These are phyloP conservation scores for Daedalea quercina DNA, from an alignment of 768 basidiomycete species.

Conservation along the genomic window DNA sequence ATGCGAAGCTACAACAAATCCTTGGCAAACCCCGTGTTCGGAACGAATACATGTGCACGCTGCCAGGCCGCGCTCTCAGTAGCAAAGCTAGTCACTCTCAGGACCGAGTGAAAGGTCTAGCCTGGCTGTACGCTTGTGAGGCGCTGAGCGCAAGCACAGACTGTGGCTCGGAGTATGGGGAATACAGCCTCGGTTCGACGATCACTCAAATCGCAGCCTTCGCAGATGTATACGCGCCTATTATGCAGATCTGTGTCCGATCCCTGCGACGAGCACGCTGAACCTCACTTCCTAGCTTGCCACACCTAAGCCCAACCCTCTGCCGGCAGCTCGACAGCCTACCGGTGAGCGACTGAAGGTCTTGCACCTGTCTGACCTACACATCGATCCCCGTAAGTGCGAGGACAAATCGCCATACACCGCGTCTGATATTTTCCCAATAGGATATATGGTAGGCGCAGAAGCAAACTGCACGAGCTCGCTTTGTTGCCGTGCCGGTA, in stretches of 20 bases:
- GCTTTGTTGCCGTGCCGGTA: constrained; percentile 53
- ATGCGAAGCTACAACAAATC: constrained; percentile 50
- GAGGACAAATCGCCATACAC: too few species aligned
- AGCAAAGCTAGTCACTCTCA: constrained; percentile 58
- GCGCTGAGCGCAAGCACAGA: constrained; percentile 37
- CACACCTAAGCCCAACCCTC: constrained; percentile 67
- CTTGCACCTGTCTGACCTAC: constrained; percentile 69
- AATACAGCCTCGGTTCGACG: constrained; percentile 46
- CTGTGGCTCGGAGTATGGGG: constrained; percentile 44
- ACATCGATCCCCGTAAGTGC: constrained; percentile 61
- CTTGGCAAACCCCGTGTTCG: constrained; percentile 47
- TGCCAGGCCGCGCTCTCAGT: constrained; percentile 58
- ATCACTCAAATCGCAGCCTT: constrained; percentile 67
- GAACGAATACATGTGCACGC: constrained; percentile 44
- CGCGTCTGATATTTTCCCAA: background rate
- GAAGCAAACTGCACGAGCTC: constrained; percentile 69
- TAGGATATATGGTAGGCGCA: constrained; percentile 62
- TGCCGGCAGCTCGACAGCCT: constrained; percentile 47
- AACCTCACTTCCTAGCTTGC: constrained; percentile 65
- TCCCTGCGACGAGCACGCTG: constrained; percentile 51
- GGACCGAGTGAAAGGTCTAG: constrained; percentile 53
- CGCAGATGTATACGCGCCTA: constrained; percentile 63
- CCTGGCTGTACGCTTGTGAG: constrained; percentile 50
- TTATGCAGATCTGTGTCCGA: constrained; percentile 49
- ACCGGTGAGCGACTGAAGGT: constrained; percentile 66